A percentile compares a stretch with the other conserved stretches of the same genome.
These are phyloP conservation scores for Wickerhamomyces chaumierensis DNA, from an alignment of 805 yeast genomes.

Conservation along the genomic window DNA sequence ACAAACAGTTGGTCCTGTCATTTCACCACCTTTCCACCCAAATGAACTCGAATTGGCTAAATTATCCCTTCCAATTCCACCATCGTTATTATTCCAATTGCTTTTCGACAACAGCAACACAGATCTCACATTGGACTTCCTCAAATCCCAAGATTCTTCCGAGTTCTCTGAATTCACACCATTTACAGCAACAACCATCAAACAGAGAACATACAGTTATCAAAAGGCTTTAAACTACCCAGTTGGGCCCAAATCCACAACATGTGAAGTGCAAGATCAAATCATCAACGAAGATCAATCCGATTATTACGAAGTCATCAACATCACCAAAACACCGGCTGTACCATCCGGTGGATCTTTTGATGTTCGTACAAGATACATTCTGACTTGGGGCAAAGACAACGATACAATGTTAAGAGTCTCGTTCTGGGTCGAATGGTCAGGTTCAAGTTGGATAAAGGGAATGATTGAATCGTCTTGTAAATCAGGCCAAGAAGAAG, in stretches of 20 bases:
- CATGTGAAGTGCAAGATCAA: constrained; percentile 52
- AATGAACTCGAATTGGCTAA: constrained; percentile 40
- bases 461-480: constrained; percentile 82
- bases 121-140: constrained; percentile 30
- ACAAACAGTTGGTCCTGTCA: not conserved
- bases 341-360: constrained; percentile 90
- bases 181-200: constrained; percentile 23
- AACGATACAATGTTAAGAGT: constrained; percentile 49
- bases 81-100: constrained; percentile 63
- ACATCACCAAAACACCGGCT: constrained; percentile 72
- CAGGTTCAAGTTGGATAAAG: constrained; percentile 86
- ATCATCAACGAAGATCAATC: constrained; percentile 44
- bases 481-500: constrained; percentile 62
- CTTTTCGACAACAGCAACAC: constrained; percentile 51
- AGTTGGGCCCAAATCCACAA: constrained; percentile 89
- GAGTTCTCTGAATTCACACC: constrained; percentile 24
- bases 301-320: constrained; percentile 46
- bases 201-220: constrained; percentile 38
- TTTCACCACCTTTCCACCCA: not conserved
- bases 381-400: constrained; percentile 61
- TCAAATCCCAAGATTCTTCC: constrained; percentile 25
- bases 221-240: constrained; percentile 67
- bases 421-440: constrained; percentile 82
- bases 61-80: constrained; percentile 51
- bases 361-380: constrained; percentile 59